Percentiles rank a stretch among this genome's conserved stretches.
Evolutionary conservation across 805 yeast genomes (phyloP).

Genomic region (Lachancea meyersii): DNA sequence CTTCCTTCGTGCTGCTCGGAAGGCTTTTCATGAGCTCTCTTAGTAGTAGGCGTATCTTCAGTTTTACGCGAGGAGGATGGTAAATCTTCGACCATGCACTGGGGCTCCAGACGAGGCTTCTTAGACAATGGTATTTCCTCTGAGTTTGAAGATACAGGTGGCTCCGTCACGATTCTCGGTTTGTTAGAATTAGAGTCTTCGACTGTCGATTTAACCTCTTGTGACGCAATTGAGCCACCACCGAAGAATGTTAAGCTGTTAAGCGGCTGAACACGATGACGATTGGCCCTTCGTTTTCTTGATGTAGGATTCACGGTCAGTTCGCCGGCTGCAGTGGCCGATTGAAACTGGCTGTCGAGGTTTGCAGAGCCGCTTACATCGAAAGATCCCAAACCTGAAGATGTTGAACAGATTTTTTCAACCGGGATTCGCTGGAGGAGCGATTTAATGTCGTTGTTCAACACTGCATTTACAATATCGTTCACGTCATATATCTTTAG

Average conservation of each 20-base stretch:
- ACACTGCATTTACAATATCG: conserved; percentile 27
- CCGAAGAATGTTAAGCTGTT: conserved; percentile 36
- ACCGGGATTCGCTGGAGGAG: conserved; percentile 6
- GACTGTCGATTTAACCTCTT: background rate
- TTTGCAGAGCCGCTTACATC: background rate
- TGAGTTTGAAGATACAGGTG: background rate
- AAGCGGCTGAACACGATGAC: conserved; percentile 28
- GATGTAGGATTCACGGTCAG: background rate
- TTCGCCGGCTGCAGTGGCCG: background rate
- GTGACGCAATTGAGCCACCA: conserved; percentile 27
- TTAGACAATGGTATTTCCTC: background rate
- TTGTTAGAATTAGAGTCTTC: background rate
- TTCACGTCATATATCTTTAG: conserved; percentile 20
- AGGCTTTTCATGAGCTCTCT: background rate
- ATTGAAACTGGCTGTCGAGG: background rate
- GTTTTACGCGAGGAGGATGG: background rate
- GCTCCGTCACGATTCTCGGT: too few species aligned
- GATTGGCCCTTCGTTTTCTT: conserved; percentile 21
- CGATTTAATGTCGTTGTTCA: conserved; percentile 11
- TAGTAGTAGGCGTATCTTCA: background rate
- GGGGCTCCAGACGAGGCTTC: background rate
- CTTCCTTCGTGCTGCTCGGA: too few species aligned
- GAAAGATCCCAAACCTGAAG: background rate
- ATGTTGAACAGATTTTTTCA: background rate
- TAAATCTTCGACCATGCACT: background rate